A percentile compares a stretch with the other conserved stretches of the same genome.
phyloP scores from a whole-genome alignment of 2,329 filamentous ascomycete species.

The Diplodia sapinea region DNA sequence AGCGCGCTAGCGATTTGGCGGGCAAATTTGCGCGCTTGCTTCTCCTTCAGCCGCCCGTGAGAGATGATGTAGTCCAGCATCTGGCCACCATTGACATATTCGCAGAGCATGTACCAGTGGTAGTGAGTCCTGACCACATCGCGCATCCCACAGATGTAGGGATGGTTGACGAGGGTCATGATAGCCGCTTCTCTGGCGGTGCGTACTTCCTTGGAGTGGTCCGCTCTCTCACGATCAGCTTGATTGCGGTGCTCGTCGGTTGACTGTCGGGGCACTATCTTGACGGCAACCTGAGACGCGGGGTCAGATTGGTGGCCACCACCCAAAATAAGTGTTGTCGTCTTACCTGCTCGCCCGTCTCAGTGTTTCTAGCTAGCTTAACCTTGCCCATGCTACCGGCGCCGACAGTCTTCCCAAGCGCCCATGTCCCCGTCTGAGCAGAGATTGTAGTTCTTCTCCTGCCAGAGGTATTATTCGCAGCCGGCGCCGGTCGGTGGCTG shows the following conservation, averaged over 20 bases:
- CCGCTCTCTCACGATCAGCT: slow-evolving; percentile 83
- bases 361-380: slow-evolving; percentile 88
- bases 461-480: slow-evolving; percentile 29
- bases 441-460: slow-evolving; percentile 79
- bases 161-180: slow-evolving; percentile 90
- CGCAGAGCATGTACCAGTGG: slow-evolving; percentile 99
- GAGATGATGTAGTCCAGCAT: slow-evolving; percentile 99
- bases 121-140: slow-evolving; percentile 96
- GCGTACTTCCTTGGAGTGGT: slow-evolving; percentile 94
- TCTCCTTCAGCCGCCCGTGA: slow-evolving; percentile 95
- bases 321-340: neutral
- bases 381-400: slow-evolving; percentile 99
- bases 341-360: slow-evolving; percentile 85
- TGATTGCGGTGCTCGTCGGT: slow-evolving; percentile 78
- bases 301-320: slow-evolving; percentile 29
- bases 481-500: slow-evolving; percentile 11
- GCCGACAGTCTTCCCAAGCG: slow-evolving; percentile 94
- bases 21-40: slow-evolving; percentile 96
- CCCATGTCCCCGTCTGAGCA: slow-evolving; percentile 85
- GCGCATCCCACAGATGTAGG: slow-evolving; percentile 93
- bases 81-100: slow-evolving; percentile 97
- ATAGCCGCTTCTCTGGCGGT: slow-evolving; percentile 96
- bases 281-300: slow-evolving; percentile 78
- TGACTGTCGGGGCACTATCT: slow-evolving; percentile 91
- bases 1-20: slow-evolving; percentile 95